Conservation (phyloP, 2,329 filamentous ascomycete species). For the Truncatella angustata region DNA sequence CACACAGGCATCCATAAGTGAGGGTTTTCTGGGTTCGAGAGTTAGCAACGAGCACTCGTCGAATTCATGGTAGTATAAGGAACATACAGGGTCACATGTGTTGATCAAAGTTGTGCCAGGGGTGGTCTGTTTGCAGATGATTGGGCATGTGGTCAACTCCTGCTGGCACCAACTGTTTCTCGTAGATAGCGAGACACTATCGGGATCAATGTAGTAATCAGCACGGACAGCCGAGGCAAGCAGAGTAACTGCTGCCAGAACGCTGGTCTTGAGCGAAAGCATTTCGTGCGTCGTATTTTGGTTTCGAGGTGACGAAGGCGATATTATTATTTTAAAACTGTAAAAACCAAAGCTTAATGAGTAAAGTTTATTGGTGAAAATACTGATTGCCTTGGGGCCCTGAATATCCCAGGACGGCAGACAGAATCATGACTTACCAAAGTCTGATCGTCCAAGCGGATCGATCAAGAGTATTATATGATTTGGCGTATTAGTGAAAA, state of each 20-base stretch:
- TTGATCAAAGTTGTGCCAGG: constrained; percentile 56
- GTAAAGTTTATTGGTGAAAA: not conserved
- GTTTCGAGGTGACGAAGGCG: too few relatives aligned
- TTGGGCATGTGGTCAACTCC: constrained; percentile 63
- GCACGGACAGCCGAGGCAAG: constrained; percentile 52
- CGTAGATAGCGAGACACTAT: constrained; percentile 49
- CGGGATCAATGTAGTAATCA: constrained; percentile 62
- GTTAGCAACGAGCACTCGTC: constrained; percentile 5
- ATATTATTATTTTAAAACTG: too few relatives aligned
- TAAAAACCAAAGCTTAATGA: too few relatives aligned
- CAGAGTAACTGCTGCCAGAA: constrained; percentile 54
- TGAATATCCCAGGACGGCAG: not conserved
- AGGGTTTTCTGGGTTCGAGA: constrained; percentile 47
- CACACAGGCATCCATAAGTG: constrained; percentile 71
- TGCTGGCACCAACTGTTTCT: constrained; percentile 63
- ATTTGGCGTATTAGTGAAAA: not conserved
- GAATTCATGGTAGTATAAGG: not conserved
- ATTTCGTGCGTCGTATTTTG: constrained; percentile 44
- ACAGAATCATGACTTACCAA: constrained; percentile 6
- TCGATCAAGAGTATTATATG: not conserved
- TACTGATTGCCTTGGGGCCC: not conserved
- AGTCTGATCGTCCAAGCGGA: not conserved
- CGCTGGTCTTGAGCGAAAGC: constrained; percentile 51
- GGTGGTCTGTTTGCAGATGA: constrained; percentile 66
- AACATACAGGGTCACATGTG: constrained; percentile 63